A percentile compares a stretch with the other conserved stretches of the same genome.
phyloP scores from a whole-genome alignment of 1,139 yeast genomes.

The Debaryomycetaceae sp. region DNA sequence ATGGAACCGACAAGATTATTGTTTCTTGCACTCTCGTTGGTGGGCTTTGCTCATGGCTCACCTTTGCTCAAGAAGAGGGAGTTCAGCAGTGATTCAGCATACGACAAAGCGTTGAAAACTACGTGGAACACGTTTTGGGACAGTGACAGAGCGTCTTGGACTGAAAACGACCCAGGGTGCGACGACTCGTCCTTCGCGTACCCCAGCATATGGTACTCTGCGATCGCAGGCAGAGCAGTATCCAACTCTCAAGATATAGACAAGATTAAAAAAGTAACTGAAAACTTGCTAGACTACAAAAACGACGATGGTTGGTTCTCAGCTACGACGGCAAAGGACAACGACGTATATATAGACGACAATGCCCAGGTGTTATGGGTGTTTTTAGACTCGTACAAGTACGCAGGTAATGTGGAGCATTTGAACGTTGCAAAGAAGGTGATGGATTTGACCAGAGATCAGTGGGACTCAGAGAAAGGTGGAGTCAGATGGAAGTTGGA shows the following conservation, averaged over 20 bases:
- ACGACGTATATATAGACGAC: constrained; percentile 32
- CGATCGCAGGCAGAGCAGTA: constrained; percentile 24
- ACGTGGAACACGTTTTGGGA: constrained; percentile 22
- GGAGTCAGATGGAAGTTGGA: constrained; percentile 28
- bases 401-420: constrained; percentile 12
- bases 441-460: constrained; percentile 15
- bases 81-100: constrained; percentile 2
- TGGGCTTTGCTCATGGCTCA: background rate
- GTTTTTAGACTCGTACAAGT: constrained; percentile 21
- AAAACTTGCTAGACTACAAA: constrained; percentile 16
- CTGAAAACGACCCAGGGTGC: constrained; percentile 15
- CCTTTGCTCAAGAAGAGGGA: background rate
- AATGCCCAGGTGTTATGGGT: constrained; percentile 34
- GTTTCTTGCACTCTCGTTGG: background rate
- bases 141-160: constrained; percentile 15
- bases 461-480: constrained; percentile 19
- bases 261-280: constrained; percentile 10
- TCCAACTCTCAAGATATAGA: constrained; percentile 10
- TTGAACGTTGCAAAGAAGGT: constrained; percentile 16
- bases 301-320: constrained; percentile 22
- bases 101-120: constrained; percentile 11
- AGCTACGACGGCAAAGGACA: constrained; percentile 22
- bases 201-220: constrained; percentile 24
- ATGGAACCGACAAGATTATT: background rate
- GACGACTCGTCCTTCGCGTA: constrained; percentile 3